Percentiles rank a stretch among this genome's conserved stretches.
phyloP scores from a whole-genome alignment of 257 asterid species.

The Rehmannia glutinosa region DNA sequence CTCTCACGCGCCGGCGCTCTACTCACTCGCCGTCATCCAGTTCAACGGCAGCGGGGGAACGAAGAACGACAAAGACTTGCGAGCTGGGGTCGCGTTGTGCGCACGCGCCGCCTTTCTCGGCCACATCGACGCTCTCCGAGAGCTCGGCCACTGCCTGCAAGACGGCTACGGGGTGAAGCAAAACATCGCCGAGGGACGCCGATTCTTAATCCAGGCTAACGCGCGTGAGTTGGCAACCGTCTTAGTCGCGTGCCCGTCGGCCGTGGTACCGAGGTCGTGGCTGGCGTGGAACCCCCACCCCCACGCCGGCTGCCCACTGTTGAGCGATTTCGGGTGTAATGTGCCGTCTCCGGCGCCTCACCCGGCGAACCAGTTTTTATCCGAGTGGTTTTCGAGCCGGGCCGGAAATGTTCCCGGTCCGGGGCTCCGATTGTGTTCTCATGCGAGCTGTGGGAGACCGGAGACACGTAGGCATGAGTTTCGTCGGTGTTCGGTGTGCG shows the following conservation, averaged over 20 bases:
- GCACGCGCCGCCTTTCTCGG: slow-evolving; percentile 87
- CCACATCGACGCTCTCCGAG: slow-evolving; percentile 87
- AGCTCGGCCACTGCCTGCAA: slow-evolving; percentile 97
- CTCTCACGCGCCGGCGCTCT: slow-evolving; percentile 79
- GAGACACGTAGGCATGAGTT: slow-evolving; percentile 86
- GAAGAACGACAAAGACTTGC: slow-evolving; percentile 69
- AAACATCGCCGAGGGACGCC: slow-evolving; percentile 76
- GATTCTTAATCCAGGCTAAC: slow-evolving; percentile 76
- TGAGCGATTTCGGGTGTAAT: slow-evolving; percentile 90
- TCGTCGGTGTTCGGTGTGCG: slow-evolving; percentile 87
- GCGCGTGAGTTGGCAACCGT: slow-evolving; percentile 84
- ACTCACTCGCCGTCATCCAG: slow-evolving; percentile 78
- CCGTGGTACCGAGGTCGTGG: slow-evolving; percentile 34
- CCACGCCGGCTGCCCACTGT: slow-evolving; percentile 45
- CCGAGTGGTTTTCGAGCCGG: slow-evolving; percentile 59
- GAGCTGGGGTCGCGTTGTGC: slow-evolving; percentile 83
- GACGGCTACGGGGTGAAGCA: slow-evolving; percentile 90
- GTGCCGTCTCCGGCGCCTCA: slow-evolving; percentile 78
- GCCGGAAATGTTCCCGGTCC: slow-evolving; percentile 29
- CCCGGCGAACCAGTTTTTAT: slow-evolving; percentile 62
- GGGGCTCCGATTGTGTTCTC: slow-evolving; percentile 76
- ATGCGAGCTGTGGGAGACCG: slow-evolving; percentile 88
- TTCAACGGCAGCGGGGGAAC: slow-evolving; percentile 96
- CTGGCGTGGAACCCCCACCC: slow-evolving; percentile 31
- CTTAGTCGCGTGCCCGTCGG: slow-evolving; percentile 33